Evolutionary conservation across 1,284 basidiomycete genomes (phyloP).

Genomic region (Ustilago xerochloae): DNA sequence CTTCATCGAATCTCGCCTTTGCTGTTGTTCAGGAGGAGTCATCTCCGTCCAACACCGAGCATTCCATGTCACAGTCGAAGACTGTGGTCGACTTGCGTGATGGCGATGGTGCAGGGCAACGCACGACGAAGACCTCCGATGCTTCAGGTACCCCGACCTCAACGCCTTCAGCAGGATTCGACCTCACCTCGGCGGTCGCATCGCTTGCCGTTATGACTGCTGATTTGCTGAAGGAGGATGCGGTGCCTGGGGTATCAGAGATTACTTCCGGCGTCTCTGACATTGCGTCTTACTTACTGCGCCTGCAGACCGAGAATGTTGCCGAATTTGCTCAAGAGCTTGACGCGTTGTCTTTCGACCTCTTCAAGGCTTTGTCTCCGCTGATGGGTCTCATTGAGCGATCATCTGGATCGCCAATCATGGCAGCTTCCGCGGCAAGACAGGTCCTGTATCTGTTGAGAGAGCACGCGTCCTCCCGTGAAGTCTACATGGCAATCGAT

Average conservation of each 20-base stretch:
- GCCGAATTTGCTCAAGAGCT: constrained; percentile 36
- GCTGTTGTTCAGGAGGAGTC: constrained; percentile 48
- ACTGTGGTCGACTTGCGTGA: constrained; percentile 33
- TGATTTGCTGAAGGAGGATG: constrained; percentile 17
- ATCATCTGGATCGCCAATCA: constrained; percentile 10
- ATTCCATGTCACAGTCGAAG: constrained; percentile 27
- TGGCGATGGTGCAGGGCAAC: not conserved
- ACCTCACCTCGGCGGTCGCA: constrained; percentile 11
- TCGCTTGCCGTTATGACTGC: constrained; percentile 1
- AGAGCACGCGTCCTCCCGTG: constrained; percentile 47
- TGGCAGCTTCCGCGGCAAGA: constrained; percentile 17
- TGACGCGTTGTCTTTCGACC: constrained; percentile 48
- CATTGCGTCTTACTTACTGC: constrained; percentile 17
- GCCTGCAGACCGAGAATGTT: constrained; percentile 16
- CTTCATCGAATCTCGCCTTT: constrained; percentile 47
- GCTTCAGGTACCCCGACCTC: not conserved
- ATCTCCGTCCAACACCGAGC: constrained; percentile 40
- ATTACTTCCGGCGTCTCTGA: constrained; percentile 14
- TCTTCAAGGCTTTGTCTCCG: constrained; percentile 52
- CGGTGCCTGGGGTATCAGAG: constrained; percentile 5
- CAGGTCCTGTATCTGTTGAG: constrained; percentile 41
- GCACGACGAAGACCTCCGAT: not conserved
- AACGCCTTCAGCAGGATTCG: constrained; percentile 1
- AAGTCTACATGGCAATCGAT: constrained; percentile 58
- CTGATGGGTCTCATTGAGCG: constrained; percentile 33